Evolutionary conservation across 345 rosid species (phyloP), one percentile per base, ranked within the genome.

Genomic region (Salix viminalis): DNA sequence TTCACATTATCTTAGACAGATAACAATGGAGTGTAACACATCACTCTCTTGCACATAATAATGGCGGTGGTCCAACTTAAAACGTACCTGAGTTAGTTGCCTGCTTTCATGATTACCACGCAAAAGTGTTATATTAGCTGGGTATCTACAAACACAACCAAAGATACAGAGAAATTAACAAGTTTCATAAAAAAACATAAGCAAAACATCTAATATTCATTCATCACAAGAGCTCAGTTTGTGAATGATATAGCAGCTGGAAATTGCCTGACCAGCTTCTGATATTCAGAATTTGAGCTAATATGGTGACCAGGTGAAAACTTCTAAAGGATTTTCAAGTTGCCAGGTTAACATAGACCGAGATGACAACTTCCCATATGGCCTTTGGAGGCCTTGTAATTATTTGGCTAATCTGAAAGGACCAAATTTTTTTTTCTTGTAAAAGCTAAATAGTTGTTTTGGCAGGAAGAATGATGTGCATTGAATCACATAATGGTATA

Each of bases 41-140:
- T 10, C 64, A 58, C 26, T 14, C 1, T 58, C 28, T 58, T 23
- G 64, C 64, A 58, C 28, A 10, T 58, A 10, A 39, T n/a, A n/a
- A 50, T 14, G 14, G 36, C 16, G 15, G 66, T 54, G 36, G 26
- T 52, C 34, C 56, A 64, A 71, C 42, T 75, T 67, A 77, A 65
- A 69, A 58, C 80, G 78, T 76, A 96, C 99, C 98, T 96, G 99
- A 77, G 99, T 96, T 79, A 96, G 91, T 83, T 96, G 99, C 82
- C 99, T 90, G 86, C 99, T 96, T 84, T 96, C 98, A 82, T 94
- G 98, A 85, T 96, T 96, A 65, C 99, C 99, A 50, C 99, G 99
- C 87, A 96, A 80, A 80, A 96, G 98, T 74, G 99, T 96, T 76
- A 96, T 96, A 78, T 92, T 86, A 70, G 99, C 98, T 56, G 99